Evolutionary conservation across 495 filamentous ascomycete genomes (phyloP).

Genomic region (Penicillium coffeae): DNA sequence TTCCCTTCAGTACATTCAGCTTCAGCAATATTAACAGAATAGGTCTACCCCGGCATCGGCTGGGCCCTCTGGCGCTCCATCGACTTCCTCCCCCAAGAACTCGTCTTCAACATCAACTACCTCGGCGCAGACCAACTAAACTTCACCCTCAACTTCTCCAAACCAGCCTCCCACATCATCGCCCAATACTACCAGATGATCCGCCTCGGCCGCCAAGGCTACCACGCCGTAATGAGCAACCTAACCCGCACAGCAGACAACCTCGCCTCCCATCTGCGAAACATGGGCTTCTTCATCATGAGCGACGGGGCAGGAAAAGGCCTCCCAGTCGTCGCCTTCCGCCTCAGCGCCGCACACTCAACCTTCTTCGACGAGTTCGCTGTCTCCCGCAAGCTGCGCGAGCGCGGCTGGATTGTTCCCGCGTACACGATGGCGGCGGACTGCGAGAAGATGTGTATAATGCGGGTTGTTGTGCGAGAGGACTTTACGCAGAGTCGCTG

Average conservation of each 20-base stretch:
- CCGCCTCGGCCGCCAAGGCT: slow-evolving; percentile 83
- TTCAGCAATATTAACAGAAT: too few species aligned
- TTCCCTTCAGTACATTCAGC: background rate
- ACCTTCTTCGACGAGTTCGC: slow-evolving; percentile 76
- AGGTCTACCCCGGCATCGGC: slow-evolving; percentile 79
- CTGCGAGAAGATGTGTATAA: slow-evolving; percentile 69
- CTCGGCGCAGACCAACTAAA: slow-evolving; percentile 86
- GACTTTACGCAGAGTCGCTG: slow-evolving; percentile 75
- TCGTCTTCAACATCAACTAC: slow-evolving; percentile 96
- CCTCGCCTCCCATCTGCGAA: slow-evolving; percentile 59
- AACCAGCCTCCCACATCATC: slow-evolving; percentile 83
- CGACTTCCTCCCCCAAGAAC: slow-evolving; percentile 76
- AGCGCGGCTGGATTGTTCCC: slow-evolving; percentile 81
- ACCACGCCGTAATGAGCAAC: slow-evolving; percentile 79
- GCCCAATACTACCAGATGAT: slow-evolving; percentile 94
- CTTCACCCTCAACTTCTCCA: slow-evolving; percentile 91
- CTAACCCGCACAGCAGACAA: slow-evolving; percentile 77
- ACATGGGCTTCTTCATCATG: slow-evolving; percentile 78
- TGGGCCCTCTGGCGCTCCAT: slow-evolving; percentile 84
- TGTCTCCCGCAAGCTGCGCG: slow-evolving; percentile 71
- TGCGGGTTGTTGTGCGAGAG: slow-evolving; percentile 83
- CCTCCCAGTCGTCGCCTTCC: slow-evolving; percentile 83
- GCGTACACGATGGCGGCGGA: slow-evolving; percentile 92
- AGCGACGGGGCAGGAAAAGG: slow-evolving; percentile 67
- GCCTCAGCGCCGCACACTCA: slow-evolving; percentile 52